Evolutionary conservation across 495 filamentous ascomycete genomes (phyloP), one percentile per base, ranked within the genome.

Genomic region (Daldinia caldariorum): DNA sequence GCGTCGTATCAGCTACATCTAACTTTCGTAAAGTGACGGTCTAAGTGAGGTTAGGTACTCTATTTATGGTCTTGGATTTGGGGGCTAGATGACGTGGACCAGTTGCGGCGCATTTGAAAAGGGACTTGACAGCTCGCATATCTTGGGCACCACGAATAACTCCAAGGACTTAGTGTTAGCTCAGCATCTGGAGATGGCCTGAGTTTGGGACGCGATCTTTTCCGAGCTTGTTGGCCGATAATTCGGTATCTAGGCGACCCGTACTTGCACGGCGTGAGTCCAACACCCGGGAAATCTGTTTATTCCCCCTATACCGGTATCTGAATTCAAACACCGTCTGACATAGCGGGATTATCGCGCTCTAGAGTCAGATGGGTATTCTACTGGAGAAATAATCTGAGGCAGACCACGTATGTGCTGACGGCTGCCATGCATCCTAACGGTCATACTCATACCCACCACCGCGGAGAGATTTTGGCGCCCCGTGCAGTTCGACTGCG

Each of bases 1-100:
- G 47, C 43, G 56, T 72, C 38, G 41, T 34, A 6, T 35, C 34
- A 35, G 34, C 43, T 57, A 31, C 20, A 18, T 47, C 18, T 55
- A 39, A 47, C 34, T 31, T 61, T 72, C 70, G 70, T 72, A 72
- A 72, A 72, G 49, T 14, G 51, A 58, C 70, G 65, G 53, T 65
- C 69, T 38, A 69, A 38, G 61, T 66, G 26, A 26, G 26, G 26
- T 26, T 26, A 26, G 26, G 26, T 50, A 29, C 57, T 62, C 58
- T 29, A 43, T 69, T 61, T 54, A n/a, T 12, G 22, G 38, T 37
- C 22, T 43, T 34, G 16, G 31, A 39, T 58, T 72, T 72, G 70
- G 70, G 65, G 70, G 70, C 70, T 69, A 39, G 70, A 66, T 69
- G 70, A 69, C 65, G 70, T 68, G 66, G 70, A 65, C 66, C 65